Conservation (phyloP, 1,284 basidiomycete species). For the Rhodotorula sp. region DNA sequence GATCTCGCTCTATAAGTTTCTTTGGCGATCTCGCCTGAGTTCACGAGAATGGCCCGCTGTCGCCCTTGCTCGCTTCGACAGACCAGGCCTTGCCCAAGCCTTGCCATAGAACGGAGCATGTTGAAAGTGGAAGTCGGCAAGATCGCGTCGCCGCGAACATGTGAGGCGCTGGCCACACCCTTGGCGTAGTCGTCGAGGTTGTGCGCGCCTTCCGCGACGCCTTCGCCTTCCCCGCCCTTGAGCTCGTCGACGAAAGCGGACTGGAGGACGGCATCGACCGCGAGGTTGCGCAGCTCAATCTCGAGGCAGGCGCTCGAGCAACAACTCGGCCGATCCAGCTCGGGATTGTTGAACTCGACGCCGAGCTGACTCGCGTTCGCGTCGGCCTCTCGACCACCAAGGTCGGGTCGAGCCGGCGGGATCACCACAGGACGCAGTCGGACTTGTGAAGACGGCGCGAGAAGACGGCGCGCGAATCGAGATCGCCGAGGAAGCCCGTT, state of each 20-base stretch:
- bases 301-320: constrained; percentile 94
- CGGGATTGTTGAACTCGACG: constrained; percentile 76
- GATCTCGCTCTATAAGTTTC: neutral
- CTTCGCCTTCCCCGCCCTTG: constrained; percentile 77
- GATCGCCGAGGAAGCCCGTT: constrained; percentile 80
- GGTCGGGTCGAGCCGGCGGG: constrained; percentile 82
- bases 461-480: too few species aligned
- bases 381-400: constrained; percentile 91
- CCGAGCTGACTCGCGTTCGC: constrained; percentile 48
- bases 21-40: neutral
- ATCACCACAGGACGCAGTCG: constrained; percentile 97
- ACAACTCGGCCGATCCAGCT: constrained; percentile 79
- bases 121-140: constrained; percentile 86
- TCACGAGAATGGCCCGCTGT: too few species aligned
- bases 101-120: constrained; percentile 84
- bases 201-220: constrained; percentile 89
- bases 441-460: constrained; percentile 79
- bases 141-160: constrained; percentile 85
- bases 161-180: constrained; percentile 66
- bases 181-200: constrained; percentile 87
- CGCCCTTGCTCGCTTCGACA: constrained; percentile 67
- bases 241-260: constrained; percentile 93
- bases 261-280: constrained; percentile 90
- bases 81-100: constrained; percentile 89
- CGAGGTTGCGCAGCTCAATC: constrained; percentile 83